Conservation (phyloP, 257 asterid species). For the Oldenlandia corymbosa region DNA sequence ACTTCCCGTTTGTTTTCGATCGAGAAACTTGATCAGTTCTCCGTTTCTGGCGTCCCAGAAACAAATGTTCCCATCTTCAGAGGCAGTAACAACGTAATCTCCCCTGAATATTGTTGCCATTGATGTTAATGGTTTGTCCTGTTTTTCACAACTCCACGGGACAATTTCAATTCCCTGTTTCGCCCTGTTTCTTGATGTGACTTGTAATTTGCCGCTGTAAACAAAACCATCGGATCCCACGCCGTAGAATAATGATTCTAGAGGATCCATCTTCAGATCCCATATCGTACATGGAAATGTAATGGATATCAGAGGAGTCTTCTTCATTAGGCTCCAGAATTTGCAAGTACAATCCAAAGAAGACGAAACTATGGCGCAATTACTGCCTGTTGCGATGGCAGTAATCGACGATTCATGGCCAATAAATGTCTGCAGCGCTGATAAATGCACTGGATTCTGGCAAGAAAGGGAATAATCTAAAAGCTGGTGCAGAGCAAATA, state of each 20-base stretch:
- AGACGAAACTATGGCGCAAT: constrained; percentile 10
- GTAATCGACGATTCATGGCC: constrained; percentile 15
- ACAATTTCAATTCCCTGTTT: constrained; percentile 5
- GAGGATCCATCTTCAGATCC: constrained; percentile 11
- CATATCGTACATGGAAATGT: constrained; percentile 9
- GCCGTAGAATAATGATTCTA: constrained; percentile 7
- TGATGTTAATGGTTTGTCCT: neutral
- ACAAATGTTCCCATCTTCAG: constrained; percentile 14
- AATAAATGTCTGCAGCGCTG: constrained; percentile 6
- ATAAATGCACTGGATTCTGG: neutral
- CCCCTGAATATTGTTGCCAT: constrained; percentile 7
- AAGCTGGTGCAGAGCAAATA: constrained; percentile 8
- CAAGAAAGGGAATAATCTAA: constrained; percentile 3
- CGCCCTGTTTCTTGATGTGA: neutral
- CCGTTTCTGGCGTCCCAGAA: constrained; percentile 9
- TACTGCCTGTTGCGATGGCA: constrained; percentile 10
- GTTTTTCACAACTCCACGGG: neutral
- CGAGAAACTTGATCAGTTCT: constrained; percentile 7
- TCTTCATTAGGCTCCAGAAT: constrained; percentile 12
- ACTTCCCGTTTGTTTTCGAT: constrained; percentile 6
- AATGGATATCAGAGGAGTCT: neutral
- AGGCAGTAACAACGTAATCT: neutral
- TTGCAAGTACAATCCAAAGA: constrained; percentile 17
- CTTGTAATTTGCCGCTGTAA: neutral
- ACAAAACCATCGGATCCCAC: constrained; percentile 21